Evolutionary conservation across 805 yeast species (phyloP), one percentile per base, ranked within the genome.

Genomic region (Blastobotrys americana): DNA sequence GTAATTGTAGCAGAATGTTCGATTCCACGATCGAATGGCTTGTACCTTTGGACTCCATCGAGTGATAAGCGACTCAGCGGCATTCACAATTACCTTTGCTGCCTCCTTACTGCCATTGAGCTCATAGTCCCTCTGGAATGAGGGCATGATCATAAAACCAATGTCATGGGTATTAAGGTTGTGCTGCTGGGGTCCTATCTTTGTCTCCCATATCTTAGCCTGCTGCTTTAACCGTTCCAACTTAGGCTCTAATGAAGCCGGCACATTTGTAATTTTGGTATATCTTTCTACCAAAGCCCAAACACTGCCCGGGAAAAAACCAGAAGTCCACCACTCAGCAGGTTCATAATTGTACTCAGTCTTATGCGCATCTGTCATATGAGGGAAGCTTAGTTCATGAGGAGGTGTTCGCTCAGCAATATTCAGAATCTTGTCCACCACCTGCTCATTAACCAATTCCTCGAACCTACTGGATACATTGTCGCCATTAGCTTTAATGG

Each of bases 151-250:
- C 38, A 60, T 46, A 44, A 61, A 60, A 1, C 62, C 64, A 25
- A 61, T 45, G 43, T 61, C 66, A 44, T 61, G 66, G 18, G 62
- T 60, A 36, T 53, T 56, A 8, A 58, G 53, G 28, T 57, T 55
- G 4, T 16, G 34, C 42, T 46, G 39, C 17, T 51, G 53, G 18
- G 46, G 38, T 18, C 39, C 35, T 6, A 51, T 19, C 15, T 28
- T 25, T 5, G 31, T 33, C 9, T 43, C 25, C 55, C 55, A 51
- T 9, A 9, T 18, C 18, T 35, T 21, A 9, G 53, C 51, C 31
- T 25, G 31, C 31, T 25, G 8, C 31, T 25, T 25, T 13, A 25
- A 25, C 13, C 31, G 31, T 13, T 25, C 31, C 8, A 25, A 25
- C 31, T 25, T 25, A 13, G 31, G 31, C 31, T 25, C 31, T 13